Percentiles rank a stretch among this genome's conserved stretches.
Evolutionary conservation across 139 green algal species (phyloP).

Genomic region (Chlorella sp.): DNA sequence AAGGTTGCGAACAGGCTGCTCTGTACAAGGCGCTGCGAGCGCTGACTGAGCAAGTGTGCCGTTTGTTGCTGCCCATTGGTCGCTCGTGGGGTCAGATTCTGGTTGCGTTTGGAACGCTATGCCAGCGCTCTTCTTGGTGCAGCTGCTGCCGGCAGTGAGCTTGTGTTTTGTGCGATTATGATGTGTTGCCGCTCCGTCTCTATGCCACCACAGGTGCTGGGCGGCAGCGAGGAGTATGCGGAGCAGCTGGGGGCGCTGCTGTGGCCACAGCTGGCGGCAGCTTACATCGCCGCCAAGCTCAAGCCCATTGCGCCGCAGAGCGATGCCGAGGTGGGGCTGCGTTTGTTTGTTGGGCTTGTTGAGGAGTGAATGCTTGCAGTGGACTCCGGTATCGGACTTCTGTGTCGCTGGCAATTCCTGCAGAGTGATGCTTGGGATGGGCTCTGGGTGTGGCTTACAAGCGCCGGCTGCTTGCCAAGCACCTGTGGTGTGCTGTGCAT

Average conservation of each 20-base stretch:
- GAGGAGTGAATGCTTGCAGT: background rate
- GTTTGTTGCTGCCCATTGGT: background rate
- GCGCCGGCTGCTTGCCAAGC: no score
- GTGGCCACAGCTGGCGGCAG: slow-evolving; percentile 32
- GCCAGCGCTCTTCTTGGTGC: no score
- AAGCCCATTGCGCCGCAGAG: slow-evolving; percentile 25
- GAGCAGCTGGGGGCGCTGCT: slow-evolving; percentile 36
- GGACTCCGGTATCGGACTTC: no score
- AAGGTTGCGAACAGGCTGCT: no score
- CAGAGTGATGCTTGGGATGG: no score
- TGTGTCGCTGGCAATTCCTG: no score
- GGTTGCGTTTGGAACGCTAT: no score
- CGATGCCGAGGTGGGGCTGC: slow-evolving; percentile 26
- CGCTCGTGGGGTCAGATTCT: no score
- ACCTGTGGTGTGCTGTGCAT: no score
- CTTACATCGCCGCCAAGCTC: slow-evolving; percentile 35
- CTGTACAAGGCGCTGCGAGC: slow-evolving; percentile 33
- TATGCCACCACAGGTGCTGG: background rate
- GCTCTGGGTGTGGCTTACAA: no score
- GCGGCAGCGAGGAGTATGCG: background rate
- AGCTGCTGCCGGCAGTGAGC: background rate
- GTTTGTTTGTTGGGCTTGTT: background rate
- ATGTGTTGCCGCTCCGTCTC: background rate
- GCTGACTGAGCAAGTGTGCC: slow-evolving; percentile 15
- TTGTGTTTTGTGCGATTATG: background rate